Evolutionary conservation across 2,329 filamentous ascomycete species (phyloP).

Genomic region (Colletotrichum orbiculare): DNA sequence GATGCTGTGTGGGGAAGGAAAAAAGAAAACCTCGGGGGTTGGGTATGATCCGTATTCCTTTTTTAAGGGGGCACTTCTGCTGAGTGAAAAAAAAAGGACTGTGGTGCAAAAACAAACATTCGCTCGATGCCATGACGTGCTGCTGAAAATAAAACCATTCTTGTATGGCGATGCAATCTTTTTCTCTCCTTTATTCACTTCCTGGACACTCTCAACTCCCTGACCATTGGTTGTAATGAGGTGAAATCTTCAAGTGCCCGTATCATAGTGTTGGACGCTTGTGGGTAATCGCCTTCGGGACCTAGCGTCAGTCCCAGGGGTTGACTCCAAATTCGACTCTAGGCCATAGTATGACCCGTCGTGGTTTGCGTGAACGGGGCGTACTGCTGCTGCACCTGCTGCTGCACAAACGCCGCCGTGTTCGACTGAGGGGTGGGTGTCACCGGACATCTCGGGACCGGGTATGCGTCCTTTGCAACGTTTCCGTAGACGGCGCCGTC

Average conservation of each 20-base stretch:
- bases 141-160: constrained; percentile 48
- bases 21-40: constrained; percentile 40
- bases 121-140: constrained; percentile 61
- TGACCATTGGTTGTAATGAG: constrained; percentile 27
- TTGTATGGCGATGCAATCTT: constrained; percentile 41
- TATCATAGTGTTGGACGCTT: constrained; percentile 32
- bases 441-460: constrained; percentile 67
- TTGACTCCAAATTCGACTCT: constrained; percentile 22
- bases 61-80: constrained; percentile 56
- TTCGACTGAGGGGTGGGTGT: constrained; percentile 68
- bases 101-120: constrained; percentile 46
- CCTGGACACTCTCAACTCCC: constrained; percentile 22
- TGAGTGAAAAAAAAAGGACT: constrained; percentile 44
- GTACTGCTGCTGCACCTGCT: constrained; percentile 57
- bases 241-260: constrained; percentile 24
- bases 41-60: constrained; percentile 54
- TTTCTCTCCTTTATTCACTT: constrained; percentile 36
- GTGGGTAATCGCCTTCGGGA: constrained; percentile 17
- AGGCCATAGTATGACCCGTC: constrained; percentile 44
- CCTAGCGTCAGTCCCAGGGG: background rate
- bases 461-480: constrained; percentile 59
- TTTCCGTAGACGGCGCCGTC: constrained; percentile 70
- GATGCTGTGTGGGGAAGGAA: constrained; percentile 37
- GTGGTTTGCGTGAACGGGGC: constrained; percentile 58
- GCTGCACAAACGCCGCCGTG: constrained; percentile 48